Percentiles rank a stretch among this genome's conserved stretches.
Evolutionary conservation across 2,329 filamentous ascomycete species (phyloP).

Genomic region (Pezicula neosporulosa): DNA sequence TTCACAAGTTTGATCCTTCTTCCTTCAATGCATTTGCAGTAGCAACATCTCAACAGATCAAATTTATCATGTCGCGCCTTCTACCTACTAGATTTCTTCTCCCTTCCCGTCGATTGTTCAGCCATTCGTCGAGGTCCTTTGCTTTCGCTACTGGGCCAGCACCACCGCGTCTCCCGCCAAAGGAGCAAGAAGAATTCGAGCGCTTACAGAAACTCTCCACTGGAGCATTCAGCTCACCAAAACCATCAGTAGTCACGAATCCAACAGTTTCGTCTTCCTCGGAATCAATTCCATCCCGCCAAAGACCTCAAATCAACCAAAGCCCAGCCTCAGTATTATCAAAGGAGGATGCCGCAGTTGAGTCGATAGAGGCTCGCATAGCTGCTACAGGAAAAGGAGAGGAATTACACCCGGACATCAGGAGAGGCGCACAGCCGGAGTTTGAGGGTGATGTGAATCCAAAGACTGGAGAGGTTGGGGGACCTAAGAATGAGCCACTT

Average conservation of each 20-base stretch:
- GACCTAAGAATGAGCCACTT: constrained; percentile 94
- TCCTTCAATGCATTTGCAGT: no score
- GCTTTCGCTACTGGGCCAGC: constrained; percentile 55
- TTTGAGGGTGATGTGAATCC: constrained; percentile 93
- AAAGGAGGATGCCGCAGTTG: constrained; percentile 21
- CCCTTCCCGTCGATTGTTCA: constrained; percentile 24
- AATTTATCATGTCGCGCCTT: constrained; percentile 22
- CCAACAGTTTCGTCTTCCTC: constrained; percentile 12
- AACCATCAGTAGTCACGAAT: constrained; percentile 17
- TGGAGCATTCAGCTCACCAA: constrained; percentile 70
- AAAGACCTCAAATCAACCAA: constrained; percentile 44
- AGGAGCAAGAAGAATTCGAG: constrained; percentile 89
- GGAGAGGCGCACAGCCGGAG: constrained; percentile 78
- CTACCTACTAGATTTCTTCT: constrained; percentile 21
- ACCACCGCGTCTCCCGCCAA: constrained; percentile 81
- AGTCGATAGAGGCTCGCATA: constrained; percentile 36
- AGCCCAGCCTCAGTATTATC: constrained; percentile 31
- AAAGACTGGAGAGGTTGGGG: constrained; percentile 90
- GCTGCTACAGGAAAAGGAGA: constrained; percentile 56
- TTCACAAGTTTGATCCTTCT: no score
- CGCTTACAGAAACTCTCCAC: constrained; percentile 75
- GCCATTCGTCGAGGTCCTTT: constrained; percentile 21
- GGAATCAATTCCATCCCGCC: constrained; percentile 22
- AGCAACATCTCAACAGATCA: no score
- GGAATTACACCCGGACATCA: constrained; percentile 66